phyloP scores from a whole-genome alignment of 1,284 basidiomycete species.

The Puccinia novopanici region DNA sequence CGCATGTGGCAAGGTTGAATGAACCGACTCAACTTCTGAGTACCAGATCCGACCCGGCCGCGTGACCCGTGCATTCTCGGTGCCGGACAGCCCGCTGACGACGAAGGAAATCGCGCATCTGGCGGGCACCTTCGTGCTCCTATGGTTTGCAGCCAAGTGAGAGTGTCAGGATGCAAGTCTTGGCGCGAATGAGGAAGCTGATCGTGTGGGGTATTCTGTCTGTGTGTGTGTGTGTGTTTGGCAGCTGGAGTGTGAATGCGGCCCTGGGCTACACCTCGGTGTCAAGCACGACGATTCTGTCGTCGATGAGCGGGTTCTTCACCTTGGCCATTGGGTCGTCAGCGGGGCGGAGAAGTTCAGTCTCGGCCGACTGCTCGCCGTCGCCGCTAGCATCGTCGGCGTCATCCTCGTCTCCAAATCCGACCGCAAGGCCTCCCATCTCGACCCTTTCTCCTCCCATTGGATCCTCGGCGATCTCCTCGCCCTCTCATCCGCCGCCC shows the following conservation, averaged over 20 bases:
- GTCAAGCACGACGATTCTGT: conserved; percentile 83
- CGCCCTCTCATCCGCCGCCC: conserved; percentile 76
- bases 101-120: conserved; percentile 34
- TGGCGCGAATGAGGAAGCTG: too few relatives aligned
- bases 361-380: conserved; percentile 74
- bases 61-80: conserved; percentile 34
- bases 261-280: conserved; percentile 82
- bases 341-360: conserved; percentile 80
- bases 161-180: not conserved
- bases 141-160: conserved; percentile 84
- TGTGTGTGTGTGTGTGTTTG: not conserved
- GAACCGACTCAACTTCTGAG: not conserved
- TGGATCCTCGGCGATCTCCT: conserved; percentile 68
- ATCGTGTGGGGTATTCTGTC: not conserved
- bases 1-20: conserved; percentile 18
- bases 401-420: conserved; percentile 48
- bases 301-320: conserved; percentile 87
- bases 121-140: conserved; percentile 59
- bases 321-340: conserved; percentile 79
- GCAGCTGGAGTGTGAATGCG: conserved; percentile 74
- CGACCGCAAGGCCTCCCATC: conserved; percentile 12
- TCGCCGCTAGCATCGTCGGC: conserved; percentile 60
- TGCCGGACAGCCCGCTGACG: not conserved
- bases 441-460: not conserved
- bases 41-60: conserved; percentile 47